Base-by-base conservation (phyloP, 1,139 yeast species). In the Komagataea norvegica region DNA sequence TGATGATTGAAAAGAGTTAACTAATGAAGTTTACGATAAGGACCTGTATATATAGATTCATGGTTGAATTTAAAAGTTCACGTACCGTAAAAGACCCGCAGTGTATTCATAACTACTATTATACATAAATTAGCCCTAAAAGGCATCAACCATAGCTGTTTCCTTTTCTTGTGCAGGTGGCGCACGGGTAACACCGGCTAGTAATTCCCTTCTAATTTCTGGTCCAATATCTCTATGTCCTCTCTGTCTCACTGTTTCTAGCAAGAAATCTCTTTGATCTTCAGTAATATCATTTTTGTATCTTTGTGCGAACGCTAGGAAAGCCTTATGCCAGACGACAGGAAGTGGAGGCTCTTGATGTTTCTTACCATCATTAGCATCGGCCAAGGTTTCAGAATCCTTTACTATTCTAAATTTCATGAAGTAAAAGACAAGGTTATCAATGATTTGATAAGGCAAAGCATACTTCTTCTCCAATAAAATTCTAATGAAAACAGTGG, bases 251-350 rank as follows among this genome's bases (percentile, higher is more conserved):
- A 88, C 77, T 3, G 95, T 89, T 53, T 91, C 97, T 57, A 91
- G 65, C 45, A 91, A 67, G 62, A 89, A 87, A 53, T 91, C 98
- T 57, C 96, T 75, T 68, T 91, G 99, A 59, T 93, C 98, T 54
- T 87, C 95, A 13, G 98, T 91, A 43, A 91, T 86, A 67, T 91
- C 98, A 60, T 91, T 89, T 63, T 91, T 91, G 62, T 91, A 91
- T 48, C 96, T 74, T 66, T 89, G 96, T 30, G 96, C 95, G 68
- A 91, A 93, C 3, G 93, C 82, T 42, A 91, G 70, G 56, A 91
- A 82, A 2, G 96, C 89, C 60, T 91, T 94, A 59, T 93, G 97
- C 97, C 98, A 91, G 30, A 91, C 91, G 11, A 91, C 86, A 6
- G 98, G 97, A 54, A 93, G 70, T 41, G 75, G 74, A n/a, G 83